phyloP scores from a whole-genome alignment of 306 rosid genomes.

The Carpinus viminea region DNA sequence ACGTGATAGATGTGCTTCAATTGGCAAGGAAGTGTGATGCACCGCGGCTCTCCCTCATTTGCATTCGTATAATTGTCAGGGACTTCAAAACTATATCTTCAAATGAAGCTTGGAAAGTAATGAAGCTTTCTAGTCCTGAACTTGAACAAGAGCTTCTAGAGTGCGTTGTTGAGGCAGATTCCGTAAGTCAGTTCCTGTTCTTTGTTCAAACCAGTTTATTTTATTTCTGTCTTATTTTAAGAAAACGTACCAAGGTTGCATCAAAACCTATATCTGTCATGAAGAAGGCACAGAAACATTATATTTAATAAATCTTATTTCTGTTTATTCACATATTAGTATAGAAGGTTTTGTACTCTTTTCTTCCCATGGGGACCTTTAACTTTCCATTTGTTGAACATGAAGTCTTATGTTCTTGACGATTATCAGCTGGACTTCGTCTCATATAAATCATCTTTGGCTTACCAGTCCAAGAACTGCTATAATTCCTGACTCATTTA shows the following conservation, averaged over 20 bases:
- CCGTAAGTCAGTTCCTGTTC: constrained; percentile 34
- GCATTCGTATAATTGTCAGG: constrained; percentile 35
- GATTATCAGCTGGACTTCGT: neutral
- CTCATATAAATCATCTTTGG: neutral
- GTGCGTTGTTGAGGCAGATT: constrained; percentile 42
- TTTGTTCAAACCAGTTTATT: constrained; percentile 1
- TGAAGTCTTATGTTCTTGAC: neutral
- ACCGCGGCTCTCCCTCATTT: constrained; percentile 37
- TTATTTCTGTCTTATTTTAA: neutral
- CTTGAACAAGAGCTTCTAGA: constrained; percentile 52
- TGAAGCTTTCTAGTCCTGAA: constrained; percentile 44
- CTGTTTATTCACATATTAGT: neutral
- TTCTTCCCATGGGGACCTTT: neutral
- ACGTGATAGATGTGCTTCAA: constrained; percentile 47
- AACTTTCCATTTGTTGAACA: neutral
- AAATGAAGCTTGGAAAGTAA: constrained; percentile 49
- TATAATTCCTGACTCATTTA: neutral
- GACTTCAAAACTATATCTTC: constrained; percentile 44
- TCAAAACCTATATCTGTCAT: neutral
- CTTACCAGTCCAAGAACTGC: neutral
- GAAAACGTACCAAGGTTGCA: neutral
- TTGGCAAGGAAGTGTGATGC: constrained; percentile 46
- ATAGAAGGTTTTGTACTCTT: neutral
- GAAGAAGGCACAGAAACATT: neutral
- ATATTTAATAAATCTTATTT: too few species aligned